Evolutionary conservation across 2,329 filamentous ascomycete species (phyloP), one percentile per base, ranked within the genome.

Genomic region (Epichloe hybrida): DNA sequence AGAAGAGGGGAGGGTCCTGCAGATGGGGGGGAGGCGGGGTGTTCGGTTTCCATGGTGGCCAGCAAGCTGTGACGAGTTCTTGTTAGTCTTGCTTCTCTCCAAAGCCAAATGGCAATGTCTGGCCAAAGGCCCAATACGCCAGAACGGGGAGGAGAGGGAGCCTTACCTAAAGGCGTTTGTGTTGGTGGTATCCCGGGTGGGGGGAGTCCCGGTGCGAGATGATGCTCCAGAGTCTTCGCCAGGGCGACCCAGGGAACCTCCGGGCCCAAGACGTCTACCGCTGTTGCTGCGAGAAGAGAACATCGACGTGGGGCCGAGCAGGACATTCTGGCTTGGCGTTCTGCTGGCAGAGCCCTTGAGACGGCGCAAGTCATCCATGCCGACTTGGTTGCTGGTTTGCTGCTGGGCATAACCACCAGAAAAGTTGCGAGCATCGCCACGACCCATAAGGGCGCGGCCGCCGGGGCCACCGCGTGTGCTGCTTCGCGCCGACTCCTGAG

Each of bases 151-250:
- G n/a, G 12, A 35, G 37, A 1, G 23, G 17, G 8, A 38, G 57
- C 5, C 84, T 76, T 81, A 96, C 90, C 88, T 91, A 74, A 95
- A 98, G 59, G 90, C 84, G 74, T 98, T 98, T 59, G 83, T 81
- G 63, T 86, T 86, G 53, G 80, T 77, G 52, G 61, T 65, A 54
- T 74, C 70, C 50, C 72, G 68, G 20, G 77, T 79, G 44, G 89
- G 44, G 89, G 90, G 90, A 46, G 91, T 97, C 61, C 86, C 88
- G 51, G 88, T 94, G 59, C 93, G 83, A 53, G 90, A 96, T 50
- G 88, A 94, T 58, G 84, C 80, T 60, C 81, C 86, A 54, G 90
- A 96, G 60, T 95, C 89, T 61, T 95, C 89, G 54, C 82, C 83
- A 54, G 82, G 79, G 60, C 86, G 81, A 58, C 79, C 79, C 57